Evolutionary conservation across 257 asterid genomes (phyloP).

Genomic region (Solanum bulbocastanum): DNA sequence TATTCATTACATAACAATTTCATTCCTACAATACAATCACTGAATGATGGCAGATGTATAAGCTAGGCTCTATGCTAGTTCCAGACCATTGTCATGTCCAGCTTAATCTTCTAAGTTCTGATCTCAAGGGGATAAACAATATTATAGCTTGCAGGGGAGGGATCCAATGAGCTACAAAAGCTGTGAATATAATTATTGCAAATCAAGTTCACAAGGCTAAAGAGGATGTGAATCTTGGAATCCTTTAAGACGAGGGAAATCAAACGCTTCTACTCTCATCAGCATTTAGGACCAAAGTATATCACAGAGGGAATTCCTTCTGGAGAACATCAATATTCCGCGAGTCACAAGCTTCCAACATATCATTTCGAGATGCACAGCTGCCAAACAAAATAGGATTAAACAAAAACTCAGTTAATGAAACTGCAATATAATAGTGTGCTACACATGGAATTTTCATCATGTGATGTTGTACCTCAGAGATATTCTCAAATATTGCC

Average conservation of each 20-base stretch:
- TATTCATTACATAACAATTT: not conserved
- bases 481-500: slow-evolving; percentile 96
- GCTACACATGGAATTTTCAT: not conserved
- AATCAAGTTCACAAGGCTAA: not conserved
- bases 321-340: slow-evolving; percentile 88
- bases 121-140: not conserved
- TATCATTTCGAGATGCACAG: slow-evolving; percentile 82
- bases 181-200: not conserved
- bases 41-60: not conserved
- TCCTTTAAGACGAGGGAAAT: not conserved
- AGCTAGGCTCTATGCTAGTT: not conserved
- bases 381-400: slow-evolving; percentile 24
- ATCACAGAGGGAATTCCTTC: slow-evolving; percentile 84
- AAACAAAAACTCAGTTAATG: not conserved
- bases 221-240: not conserved
- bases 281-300: not conserved
- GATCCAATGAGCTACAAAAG: not conserved
- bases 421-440: not conserved
- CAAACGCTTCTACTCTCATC: not conserved
- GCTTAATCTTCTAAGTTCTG: not conserved
- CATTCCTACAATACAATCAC: not conserved
- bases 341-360: slow-evolving; percentile 87
- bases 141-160: not conserved
- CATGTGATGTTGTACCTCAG: slow-evolving; percentile 43
- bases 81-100: not conserved